Base-by-base conservation (phyloP, 176 grass and related monocot species). In the Carex parvula region DNA sequence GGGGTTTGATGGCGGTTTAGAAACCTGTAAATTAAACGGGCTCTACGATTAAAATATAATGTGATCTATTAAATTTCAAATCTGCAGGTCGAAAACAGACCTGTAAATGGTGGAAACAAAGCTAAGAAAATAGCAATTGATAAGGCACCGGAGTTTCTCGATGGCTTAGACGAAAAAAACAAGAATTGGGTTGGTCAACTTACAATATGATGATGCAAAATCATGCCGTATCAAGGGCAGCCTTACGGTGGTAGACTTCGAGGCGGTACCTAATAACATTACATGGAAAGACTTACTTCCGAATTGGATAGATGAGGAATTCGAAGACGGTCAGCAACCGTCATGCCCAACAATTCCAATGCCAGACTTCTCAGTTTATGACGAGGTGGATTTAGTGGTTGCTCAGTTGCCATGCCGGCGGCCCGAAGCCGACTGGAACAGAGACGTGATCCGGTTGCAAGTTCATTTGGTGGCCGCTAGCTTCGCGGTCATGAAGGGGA, bases 281-380 rank as follows among this genome's bases (percentile, higher is more conserved):
- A 44, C 18, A 64, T 97, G 95, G 95, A 83, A 91, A 53, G 90
- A 94, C 83, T 70, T 97, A 17, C 94, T 87, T 88, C 95, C 95
- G 60, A 91, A 90, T 79, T 97, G 95, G 95, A 97, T 97, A 85
- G 95, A 94, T 80, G 95, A 97, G 87, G 95, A 97, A 83, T 89
- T 89, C 79, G 90, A 97, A 87, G 88, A 87, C 33, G 76, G 76
- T 57, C 24, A 87, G 52, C 85, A 87, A 5, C 87, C 93, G 6
- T 82, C 87, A 5, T 95, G 95, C 84, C 95, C 95, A 62, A 88
- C 86, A 80, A 81, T 97, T 60, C 92, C 95, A 4, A 91, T 92
- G 92, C 95, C 92, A 50, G 87, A 94, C 64, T 83, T 90, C 9
- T 18, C 84, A 30, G 32, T 0, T 5, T 87, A 87, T 84, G 75